Evolutionary conservation across 106 monocot genomes (phyloP).

Genomic region (Triglochin maritima): DNA sequence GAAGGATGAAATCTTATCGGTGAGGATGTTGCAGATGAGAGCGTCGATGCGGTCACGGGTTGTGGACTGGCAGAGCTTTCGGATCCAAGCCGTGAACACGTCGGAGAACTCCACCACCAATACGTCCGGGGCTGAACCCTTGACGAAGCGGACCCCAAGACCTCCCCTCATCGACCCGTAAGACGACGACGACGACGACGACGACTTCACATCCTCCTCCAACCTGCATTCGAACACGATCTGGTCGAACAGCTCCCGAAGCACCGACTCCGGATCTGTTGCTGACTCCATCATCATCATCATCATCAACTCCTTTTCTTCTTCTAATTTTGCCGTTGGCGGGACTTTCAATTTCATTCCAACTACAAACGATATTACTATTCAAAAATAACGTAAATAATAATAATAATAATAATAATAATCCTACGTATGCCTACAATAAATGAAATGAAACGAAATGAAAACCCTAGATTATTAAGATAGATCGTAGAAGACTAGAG

Average conservation of each 20-base stretch:
- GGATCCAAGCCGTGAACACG: neutral
- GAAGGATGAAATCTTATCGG: conserved; percentile 5
- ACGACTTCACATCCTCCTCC: neutral
- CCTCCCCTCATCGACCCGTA: neutral
- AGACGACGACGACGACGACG: neutral
- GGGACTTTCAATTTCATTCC: too few relatives aligned
- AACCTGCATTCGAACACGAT: neutral
- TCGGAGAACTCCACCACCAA: conserved; percentile 10
- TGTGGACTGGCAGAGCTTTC: conserved; percentile 2
- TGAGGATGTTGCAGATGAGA: conserved; percentile 7
- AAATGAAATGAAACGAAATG: too few relatives aligned
- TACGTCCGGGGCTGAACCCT: neutral
- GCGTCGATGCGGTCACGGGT: neutral
- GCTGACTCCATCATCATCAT: too few relatives aligned
- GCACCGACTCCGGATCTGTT: conserved; percentile 2
- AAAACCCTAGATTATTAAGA: too few relatives aligned
- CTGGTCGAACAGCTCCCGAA: conserved; percentile 8
- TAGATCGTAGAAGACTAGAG: too few relatives aligned
- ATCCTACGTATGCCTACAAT: too few relatives aligned
- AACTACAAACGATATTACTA: too few relatives aligned
- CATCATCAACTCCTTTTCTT: too few relatives aligned
- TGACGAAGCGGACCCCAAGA: conserved; percentile 1
- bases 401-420: too few relatives aligned
- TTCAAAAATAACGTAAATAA: too few relatives aligned
- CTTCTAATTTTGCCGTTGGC: too few relatives aligned